Evolutionary conservation across 306 rosid species (phyloP).

Genomic region (Albizia julibrissin): DNA sequence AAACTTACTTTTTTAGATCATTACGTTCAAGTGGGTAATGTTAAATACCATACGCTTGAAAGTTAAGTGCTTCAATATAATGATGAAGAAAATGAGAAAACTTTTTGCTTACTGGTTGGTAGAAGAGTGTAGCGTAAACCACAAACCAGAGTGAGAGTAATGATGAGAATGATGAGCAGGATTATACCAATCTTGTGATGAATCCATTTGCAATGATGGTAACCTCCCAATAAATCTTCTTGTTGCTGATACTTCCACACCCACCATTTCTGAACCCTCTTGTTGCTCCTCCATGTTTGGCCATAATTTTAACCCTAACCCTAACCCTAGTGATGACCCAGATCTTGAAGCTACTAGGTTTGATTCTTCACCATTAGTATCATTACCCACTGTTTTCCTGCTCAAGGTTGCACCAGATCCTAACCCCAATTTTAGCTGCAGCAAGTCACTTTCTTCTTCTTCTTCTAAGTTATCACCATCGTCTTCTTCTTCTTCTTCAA

Average conservation of each 20-base stretch:
- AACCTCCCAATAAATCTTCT: conserved; percentile 14
- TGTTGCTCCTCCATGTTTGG: not conserved
- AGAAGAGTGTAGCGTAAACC: conserved; percentile 62
- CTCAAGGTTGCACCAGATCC: conserved; percentile 16
- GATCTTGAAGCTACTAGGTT: conserved; percentile 29
- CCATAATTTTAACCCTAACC: conserved; percentile 30
- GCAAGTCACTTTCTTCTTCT: conserved; percentile 37
- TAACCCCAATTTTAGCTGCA: conserved; percentile 50
- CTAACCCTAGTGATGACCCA: conserved; percentile 28
- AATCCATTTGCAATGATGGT: conserved; percentile 40
- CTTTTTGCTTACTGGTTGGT: conserved; percentile 53
- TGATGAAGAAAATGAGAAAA: conserved; percentile 1
- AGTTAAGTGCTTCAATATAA: not conserved
- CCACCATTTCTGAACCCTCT: not conserved
- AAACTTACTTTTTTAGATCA: not conserved
- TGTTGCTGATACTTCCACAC: not conserved
- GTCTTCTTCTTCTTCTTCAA: not conserved
- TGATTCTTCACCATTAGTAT: conserved; percentile 10
- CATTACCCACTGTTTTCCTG: conserved; percentile 22
- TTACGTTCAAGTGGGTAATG: not conserved
- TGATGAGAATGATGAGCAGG: conserved; percentile 39
- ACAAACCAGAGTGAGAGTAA: conserved; percentile 47
- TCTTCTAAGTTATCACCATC: not conserved
- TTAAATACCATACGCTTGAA: not conserved
- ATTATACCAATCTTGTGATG: conserved; percentile 23